Base-by-base conservation (phyloP, 208 protist species). In the Trypanosomatidae sp. region DNA sequence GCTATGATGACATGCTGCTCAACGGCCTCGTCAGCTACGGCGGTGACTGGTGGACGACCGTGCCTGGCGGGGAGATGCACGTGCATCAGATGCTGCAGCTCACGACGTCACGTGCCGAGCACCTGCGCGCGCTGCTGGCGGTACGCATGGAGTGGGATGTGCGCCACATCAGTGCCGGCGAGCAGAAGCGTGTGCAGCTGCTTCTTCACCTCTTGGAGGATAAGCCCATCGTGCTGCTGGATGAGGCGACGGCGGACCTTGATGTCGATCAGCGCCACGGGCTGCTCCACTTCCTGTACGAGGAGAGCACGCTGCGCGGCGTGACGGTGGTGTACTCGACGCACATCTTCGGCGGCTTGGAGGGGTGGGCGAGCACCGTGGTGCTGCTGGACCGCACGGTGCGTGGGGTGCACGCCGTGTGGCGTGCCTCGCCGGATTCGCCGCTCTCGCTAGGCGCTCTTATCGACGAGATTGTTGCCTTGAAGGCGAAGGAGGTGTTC, bases 221-320 rank as follows among this genome's bases (percentile, higher is more conserved):
- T n/a, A 83, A 81, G 55, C 76, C 81, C 0, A 19, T 98, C 17
- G 76, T 98, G 58, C 71, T 97, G 44, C 79, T 97, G n/a, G 93
- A 98, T 74, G 95, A 98, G 82, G 92, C 93, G 69, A 98, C 95
- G 17, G 80, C 93, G 13, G 94, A 98, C 82, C 82, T 98, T 36
- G 95, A 98, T 72, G 81, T 98, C 25, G 80, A 96, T 52, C 88
- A 91, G 69, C 86, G 95, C 19, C 82, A 96, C 62, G 79, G 77
- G 25, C 82, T 98, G 22, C 83, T 98, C 56, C 56, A 83, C 33
- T 98, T 96, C 71, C 69, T 98, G 36, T 88, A 89, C 73, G 75
- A 85, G 62, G 93, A 98, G 69, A 95, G 87, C 77, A 82, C 85
- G 68, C 69, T 76, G 12, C 86, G 85, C 28, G 91, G 90, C 5